These are phyloP conservation scores for Hyaloscypha bicolor DNA, from an alignment of 495 filamentous ascomycete genomes.

Conservation along the genomic window DNA sequence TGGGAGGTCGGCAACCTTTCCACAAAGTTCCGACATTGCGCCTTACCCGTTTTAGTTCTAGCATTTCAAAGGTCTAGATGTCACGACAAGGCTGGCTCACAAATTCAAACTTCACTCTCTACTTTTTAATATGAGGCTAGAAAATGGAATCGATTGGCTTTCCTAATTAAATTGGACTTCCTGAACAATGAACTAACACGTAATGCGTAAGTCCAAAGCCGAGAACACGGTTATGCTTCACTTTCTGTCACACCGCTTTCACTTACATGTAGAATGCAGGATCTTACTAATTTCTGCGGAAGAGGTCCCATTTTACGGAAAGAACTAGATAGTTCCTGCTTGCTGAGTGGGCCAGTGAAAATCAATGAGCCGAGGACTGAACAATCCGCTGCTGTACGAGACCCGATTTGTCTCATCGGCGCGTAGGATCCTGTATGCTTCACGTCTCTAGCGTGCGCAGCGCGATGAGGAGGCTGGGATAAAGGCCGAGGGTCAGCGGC, in stretches of 20 bases:
- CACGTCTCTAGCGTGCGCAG: conserved; percentile 19
- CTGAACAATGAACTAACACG: background rate
- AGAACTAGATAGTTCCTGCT: background rate
- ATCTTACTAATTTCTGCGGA: background rate
- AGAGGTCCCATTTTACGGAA: conserved; percentile 1
- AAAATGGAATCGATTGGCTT: background rate
- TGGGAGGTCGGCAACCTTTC: conserved; percentile 8
- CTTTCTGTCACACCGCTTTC: conserved; percentile 14
- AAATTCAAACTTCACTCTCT: background rate
- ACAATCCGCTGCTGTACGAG: conserved; percentile 25
- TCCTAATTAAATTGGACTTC: background rate
- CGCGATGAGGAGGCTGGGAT: conserved; percentile 27
- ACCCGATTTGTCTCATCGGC: conserved; percentile 32
- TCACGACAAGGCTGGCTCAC: background rate
- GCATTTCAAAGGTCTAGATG: background rate
- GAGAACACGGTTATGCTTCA: conserved; percentile 6
- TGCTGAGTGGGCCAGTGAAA: conserved; percentile 10
- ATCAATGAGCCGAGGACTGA: conserved; percentile 14
- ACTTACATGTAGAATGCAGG: background rate
- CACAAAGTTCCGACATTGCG: background rate
- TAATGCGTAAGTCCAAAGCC: background rate
- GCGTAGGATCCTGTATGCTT: conserved; percentile 17
- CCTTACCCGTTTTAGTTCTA: conserved; percentile 1
- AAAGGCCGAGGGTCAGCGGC: conserved; percentile 1
- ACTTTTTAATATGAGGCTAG: background rate